phyloP scores from a whole-genome alignment of 495 filamentous ascomycete species.

The Xylaria scruposa region DNA sequence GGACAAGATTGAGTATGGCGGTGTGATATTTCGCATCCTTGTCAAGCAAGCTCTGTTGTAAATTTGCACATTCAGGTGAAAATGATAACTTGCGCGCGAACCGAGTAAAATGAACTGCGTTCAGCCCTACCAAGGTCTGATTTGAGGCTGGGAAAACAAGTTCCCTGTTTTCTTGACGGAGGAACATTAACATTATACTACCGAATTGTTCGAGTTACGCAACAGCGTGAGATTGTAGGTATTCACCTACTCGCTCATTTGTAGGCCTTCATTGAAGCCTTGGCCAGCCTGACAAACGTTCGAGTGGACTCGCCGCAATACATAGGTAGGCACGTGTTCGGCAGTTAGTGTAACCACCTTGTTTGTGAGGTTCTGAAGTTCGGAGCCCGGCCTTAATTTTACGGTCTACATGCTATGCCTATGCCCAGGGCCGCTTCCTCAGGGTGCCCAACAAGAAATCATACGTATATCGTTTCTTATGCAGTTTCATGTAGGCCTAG shows the following conservation, averaged over 20 bases:
- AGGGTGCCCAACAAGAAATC: neutral
- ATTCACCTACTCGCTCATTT: neutral
- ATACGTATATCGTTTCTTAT: conserved; percentile 3
- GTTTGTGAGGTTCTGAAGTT: neutral
- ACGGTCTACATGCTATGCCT: neutral
- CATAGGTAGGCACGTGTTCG: neutral
- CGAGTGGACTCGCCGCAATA: neutral
- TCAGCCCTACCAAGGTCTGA: neutral
- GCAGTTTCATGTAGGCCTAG: neutral
- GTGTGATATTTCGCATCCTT: neutral
- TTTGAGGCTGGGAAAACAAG: neutral
- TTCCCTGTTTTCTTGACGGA: neutral
- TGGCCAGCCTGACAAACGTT: neutral
- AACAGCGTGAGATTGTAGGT: neutral
- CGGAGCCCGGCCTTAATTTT: neutral
- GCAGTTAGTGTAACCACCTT: neutral
- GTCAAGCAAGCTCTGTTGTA: neutral
- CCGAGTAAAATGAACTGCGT: neutral
- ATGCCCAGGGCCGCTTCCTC: neutral
- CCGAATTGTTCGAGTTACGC: neutral
- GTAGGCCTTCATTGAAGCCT: neutral
- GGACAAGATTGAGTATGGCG: neutral
- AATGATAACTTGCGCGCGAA: neutral
- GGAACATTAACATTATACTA: neutral
- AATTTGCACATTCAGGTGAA: neutral